Conservation (phyloP, 495 filamentous ascomycete species). For the Penicillium dipodomyicola region DNA sequence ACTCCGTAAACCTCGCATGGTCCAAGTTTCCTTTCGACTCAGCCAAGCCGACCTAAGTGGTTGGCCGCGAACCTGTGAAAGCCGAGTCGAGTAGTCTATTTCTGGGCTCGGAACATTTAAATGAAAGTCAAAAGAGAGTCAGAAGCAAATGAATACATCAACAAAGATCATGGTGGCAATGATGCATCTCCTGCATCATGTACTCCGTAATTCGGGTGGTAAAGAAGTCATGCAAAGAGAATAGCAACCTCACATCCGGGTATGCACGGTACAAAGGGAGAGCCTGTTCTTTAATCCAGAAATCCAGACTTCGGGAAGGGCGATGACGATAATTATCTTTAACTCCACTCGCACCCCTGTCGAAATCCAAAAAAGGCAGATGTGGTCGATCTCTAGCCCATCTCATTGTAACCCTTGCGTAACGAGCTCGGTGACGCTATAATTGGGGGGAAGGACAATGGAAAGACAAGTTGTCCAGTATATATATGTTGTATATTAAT, state of each 20-base stretch:
- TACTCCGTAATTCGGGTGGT: constrained; percentile 30
- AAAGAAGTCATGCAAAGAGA: constrained; percentile 22
- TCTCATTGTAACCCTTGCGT: constrained; percentile 46
- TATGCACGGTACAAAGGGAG: constrained; percentile 24
- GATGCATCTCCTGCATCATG: constrained; percentile 36
- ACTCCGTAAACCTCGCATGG: neutral
- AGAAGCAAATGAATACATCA: constrained; percentile 3
- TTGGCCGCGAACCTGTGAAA: neutral
- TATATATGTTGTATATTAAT: neutral
- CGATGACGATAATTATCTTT: constrained; percentile 21
- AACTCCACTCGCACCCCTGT: constrained; percentile 25
- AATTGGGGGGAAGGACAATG: constrained; percentile 10
- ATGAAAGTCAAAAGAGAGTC: neutral
- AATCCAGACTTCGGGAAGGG: constrained; percentile 23
- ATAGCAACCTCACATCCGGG: constrained; percentile 22
- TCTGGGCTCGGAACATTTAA: constrained; percentile 18
- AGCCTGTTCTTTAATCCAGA: constrained; percentile 13
- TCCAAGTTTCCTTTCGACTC: constrained; percentile 5
- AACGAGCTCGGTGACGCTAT: constrained; percentile 29
- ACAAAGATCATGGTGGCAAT: constrained; percentile 22
- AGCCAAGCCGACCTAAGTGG: constrained; percentile 5
- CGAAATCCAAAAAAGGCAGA: constrained; percentile 16
- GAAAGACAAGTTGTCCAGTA: constrained; percentile 3
- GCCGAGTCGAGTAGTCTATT: constrained; percentile 1
- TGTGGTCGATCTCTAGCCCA: constrained; percentile 22